A percentile compares a stretch with the other conserved stretches of the same genome.
phyloP scores from a whole-genome alignment of 768 basidiomycete species.

The Strobilomyces dryophilus region DNA sequence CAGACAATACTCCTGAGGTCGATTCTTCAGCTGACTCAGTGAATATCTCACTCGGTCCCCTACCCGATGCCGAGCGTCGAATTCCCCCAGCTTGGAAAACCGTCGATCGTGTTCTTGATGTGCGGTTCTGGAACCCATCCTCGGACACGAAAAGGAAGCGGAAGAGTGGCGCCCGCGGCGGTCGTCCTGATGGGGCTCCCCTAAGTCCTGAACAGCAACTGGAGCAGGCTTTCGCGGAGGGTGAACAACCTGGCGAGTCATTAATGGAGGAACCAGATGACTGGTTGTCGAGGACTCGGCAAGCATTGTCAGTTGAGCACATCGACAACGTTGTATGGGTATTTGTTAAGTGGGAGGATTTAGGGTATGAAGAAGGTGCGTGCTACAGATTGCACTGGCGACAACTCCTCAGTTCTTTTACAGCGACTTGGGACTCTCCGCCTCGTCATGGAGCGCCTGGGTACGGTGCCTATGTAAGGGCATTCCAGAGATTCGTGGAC shows the following conservation, averaged over 20 bases:
- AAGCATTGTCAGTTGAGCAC: constrained; percentile 41
- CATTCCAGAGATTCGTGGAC: constrained; percentile 62
- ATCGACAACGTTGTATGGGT: constrained; percentile 69
- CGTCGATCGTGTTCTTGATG: constrained; percentile 86
- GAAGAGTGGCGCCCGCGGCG: constrained; percentile 25
- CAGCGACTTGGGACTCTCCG: constrained; percentile 94
- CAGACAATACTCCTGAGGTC: constrained; percentile 34
- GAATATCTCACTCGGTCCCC: constrained; percentile 33
- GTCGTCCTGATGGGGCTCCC: constrained; percentile 25
- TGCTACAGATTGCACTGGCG: neutral
- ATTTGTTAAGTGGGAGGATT: constrained; percentile 90
- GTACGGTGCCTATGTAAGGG: constrained; percentile 61
- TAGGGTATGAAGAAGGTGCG: constrained; percentile 90
- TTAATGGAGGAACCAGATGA: constrained; percentile 58
- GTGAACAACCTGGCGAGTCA: constrained; percentile 56
- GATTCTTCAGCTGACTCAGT: constrained; percentile 29
- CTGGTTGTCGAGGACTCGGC: constrained; percentile 43
- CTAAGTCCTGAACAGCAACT: constrained; percentile 24
- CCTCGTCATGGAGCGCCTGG: constrained; percentile 54
- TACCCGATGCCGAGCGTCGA: constrained; percentile 65
- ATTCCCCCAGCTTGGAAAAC: constrained; percentile 85
- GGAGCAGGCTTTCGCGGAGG: constrained; percentile 46
- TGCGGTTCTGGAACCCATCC: constrained; percentile 57
- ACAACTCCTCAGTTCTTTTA: neutral
- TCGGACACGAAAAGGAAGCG: constrained; percentile 10